Conservation (phyloP, 2,329 filamentous ascomycete genomes). For the Aspergillus ibericus region DNA sequence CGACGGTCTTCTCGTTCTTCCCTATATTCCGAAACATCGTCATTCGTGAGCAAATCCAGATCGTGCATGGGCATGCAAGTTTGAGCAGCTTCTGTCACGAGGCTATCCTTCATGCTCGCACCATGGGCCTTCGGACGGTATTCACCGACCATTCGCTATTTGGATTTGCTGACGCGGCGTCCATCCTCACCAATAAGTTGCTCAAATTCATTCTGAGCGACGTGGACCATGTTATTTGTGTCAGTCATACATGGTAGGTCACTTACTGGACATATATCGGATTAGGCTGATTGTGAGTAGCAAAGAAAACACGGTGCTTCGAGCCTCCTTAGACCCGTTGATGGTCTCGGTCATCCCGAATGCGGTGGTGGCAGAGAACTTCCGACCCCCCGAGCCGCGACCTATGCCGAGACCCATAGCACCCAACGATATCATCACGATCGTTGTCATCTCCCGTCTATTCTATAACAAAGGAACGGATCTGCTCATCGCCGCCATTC, state of each 20-base stretch:
- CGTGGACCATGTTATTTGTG: slow-evolving; percentile 96
- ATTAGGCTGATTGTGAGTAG: slow-evolving; percentile 46
- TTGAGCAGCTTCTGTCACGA: slow-evolving; percentile 92
- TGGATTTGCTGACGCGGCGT: slow-evolving; percentile 93
- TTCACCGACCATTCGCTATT: slow-evolving; percentile 98
- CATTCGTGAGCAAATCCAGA: slow-evolving; percentile 90
- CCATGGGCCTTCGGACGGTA: slow-evolving; percentile 93
- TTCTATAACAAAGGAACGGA: slow-evolving; percentile 99
- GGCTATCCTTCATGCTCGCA: slow-evolving; percentile 88
- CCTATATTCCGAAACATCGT: slow-evolving; percentile 97
- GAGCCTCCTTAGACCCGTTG: slow-evolving; percentile 88
- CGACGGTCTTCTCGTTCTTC: slow-evolving; percentile 98
- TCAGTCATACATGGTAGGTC: slow-evolving; percentile 88
- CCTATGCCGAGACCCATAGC: slow-evolving; percentile 68
- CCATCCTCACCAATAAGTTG: slow-evolving; percentile 94
- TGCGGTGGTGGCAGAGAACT: slow-evolving; percentile 94
- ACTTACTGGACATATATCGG: neutral
- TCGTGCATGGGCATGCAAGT: slow-evolving; percentile 95
- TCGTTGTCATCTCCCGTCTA: slow-evolving; percentile 93
- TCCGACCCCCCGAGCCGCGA: slow-evolving; percentile 64
- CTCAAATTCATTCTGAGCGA: slow-evolving; percentile 95
- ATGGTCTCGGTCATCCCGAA: slow-evolving; percentile 99
- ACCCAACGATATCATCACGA: slow-evolving; percentile 85
- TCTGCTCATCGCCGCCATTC: slow-evolving; percentile 92
- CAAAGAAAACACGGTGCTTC: slow-evolving; percentile 95